Percentiles rank a stretch among this genome's conserved stretches.
Evolutionary conservation across 2,329 filamentous ascomycete species (phyloP).

Genomic region (Colletotrichum musicola): DNA sequence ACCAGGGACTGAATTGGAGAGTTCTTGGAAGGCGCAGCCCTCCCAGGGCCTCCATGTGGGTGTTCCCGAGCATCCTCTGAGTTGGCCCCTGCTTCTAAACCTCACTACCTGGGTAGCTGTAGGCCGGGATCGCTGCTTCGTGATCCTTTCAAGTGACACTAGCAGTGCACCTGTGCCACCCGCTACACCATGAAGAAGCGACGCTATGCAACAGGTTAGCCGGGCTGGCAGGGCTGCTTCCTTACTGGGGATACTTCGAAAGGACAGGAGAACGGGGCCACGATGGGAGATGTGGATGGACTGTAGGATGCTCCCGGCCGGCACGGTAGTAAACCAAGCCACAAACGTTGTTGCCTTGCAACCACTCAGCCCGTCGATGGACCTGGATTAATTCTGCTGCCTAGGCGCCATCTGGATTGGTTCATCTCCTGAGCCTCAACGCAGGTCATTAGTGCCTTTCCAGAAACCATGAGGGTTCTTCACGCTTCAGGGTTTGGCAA

Average conservation of each 20-base stretch:
- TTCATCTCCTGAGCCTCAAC: slow-evolving; percentile 3
- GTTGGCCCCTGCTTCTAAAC: slow-evolving; percentile 8
- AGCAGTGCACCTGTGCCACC: not conserved
- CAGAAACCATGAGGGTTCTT: not conserved
- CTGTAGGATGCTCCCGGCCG: slow-evolving; percentile 19
- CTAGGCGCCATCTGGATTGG: slow-evolving; percentile 12
- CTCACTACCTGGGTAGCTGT: slow-evolving; percentile 2
- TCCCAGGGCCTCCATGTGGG: slow-evolving; percentile 29
- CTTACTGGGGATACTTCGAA: not conserved
- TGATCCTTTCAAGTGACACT: slow-evolving; percentile 29
- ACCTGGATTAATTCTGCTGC: slow-evolving; percentile 33
- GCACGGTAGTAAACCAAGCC: slow-evolving; percentile 30
- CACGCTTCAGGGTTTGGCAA: not conserved
- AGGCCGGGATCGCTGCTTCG: slow-evolving; percentile 13
- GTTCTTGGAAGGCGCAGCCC: slow-evolving; percentile 13
- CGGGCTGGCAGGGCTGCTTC: slow-evolving; percentile 3
- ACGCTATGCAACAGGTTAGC: not conserved
- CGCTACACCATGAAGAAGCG: not conserved
- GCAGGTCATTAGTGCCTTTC: not conserved
- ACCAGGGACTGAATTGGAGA: slow-evolving; percentile 15
- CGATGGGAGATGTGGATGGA: slow-evolving; percentile 5
- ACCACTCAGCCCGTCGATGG: slow-evolving; percentile 2
- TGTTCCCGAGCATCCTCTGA: slow-evolving; percentile 1
- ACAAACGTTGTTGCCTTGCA: slow-evolving; percentile 11
- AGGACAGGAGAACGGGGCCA: not conserved